These are phyloP conservation scores for Boletellus deceptivus DNA, from an alignment of 1,284 basidiomycete genomes.

Conservation along the genomic window DNA sequence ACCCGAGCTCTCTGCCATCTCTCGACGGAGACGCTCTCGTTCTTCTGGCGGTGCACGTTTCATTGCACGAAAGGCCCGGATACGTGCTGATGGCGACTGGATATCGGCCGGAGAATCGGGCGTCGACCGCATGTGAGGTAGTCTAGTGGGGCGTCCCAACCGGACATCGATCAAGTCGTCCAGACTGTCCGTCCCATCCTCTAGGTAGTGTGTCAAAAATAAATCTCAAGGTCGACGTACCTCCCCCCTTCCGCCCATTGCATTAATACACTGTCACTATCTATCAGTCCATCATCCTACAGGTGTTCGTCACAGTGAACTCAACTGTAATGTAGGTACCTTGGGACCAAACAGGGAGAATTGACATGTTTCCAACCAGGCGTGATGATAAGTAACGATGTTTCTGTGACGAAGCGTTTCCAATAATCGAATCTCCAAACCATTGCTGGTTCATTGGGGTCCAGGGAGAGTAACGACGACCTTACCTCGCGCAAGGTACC, in stretches of 20 bases:
- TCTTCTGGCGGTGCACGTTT: conserved; percentile 64
- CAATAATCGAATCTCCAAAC: conserved; percentile 66
- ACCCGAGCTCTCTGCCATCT: conserved; percentile 39
- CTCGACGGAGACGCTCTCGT: conserved; percentile 53
- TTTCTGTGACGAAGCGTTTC: conserved; percentile 89
- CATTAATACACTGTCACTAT: conserved; percentile 73
- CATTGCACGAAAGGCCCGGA: conserved; percentile 70
- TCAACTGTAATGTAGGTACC: conserved; percentile 78
- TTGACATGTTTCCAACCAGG: conserved; percentile 85
- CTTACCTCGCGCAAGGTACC: conserved; percentile 76
- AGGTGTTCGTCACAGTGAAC: conserved; percentile 11
- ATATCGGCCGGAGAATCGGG: conserved; percentile 31
- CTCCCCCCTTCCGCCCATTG: conserved; percentile 90
- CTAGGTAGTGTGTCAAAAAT: not conserved
- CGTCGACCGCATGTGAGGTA: conserved; percentile 45
- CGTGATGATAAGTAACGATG: conserved; percentile 92
- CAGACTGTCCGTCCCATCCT: conserved; percentile 43
- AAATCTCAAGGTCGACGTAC: conserved; percentile 26
- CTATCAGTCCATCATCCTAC: conserved; percentile 5
- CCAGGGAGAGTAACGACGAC: not conserved
- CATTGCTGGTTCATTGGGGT: not conserved
- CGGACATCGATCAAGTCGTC: conserved; percentile 85
- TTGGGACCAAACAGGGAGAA: conserved; percentile 85
- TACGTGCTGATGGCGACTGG: conserved; percentile 66
- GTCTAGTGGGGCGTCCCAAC: conserved; percentile 49